Evolutionary conservation across 106 monocot genomes (phyloP).

Genomic region (Ottelia alismoides): DNA sequence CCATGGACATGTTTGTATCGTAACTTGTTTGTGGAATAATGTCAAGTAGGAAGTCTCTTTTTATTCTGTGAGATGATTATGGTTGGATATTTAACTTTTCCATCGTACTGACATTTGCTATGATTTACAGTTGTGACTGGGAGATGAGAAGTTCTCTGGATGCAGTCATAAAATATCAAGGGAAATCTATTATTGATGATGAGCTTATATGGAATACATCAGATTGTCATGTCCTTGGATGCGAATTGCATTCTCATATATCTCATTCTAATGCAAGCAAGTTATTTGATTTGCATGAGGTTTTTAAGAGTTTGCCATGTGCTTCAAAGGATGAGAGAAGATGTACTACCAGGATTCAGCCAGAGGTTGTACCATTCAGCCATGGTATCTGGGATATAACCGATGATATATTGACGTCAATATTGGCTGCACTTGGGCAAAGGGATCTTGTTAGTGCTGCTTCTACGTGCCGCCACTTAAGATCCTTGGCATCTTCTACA

Average conservation of each 20-base stretch:
- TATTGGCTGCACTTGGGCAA: slow-evolving; percentile 41
- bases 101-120: too few species aligned
- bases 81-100: too few species aligned
- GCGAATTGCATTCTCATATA: slow-evolving; percentile 31
- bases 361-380: slow-evolving; percentile 16
- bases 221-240: slow-evolving; percentile 65
- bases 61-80: too few species aligned
- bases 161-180: slow-evolving; percentile 7
- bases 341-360: slow-evolving; percentile 32
- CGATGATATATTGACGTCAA: slow-evolving; percentile 68
- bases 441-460: slow-evolving; percentile 63
- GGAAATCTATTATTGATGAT: slow-evolving; percentile 20
- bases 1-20: too few species aligned
- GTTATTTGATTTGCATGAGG: slow-evolving; percentile 74
- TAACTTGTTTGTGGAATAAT: too few species aligned
- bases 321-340: slow-evolving; percentile 30
- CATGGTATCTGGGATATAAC: slow-evolving; percentile 69
- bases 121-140: slow-evolving; percentile 91
- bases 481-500: slow-evolving; percentile 40
- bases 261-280: slow-evolving; percentile 16
- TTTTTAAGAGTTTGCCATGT: slow-evolving; percentile 70
- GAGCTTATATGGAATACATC: slow-evolving; percentile 52
- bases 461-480: slow-evolving; percentile 64
- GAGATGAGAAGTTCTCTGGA: slow-evolving; percentile 43
- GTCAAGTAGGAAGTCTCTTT: too few species aligned